These are phyloP conservation scores for Chaetomium cochliodes DNA, from an alignment of 495 filamentous ascomycete species.

Conservation along the genomic window DNA sequence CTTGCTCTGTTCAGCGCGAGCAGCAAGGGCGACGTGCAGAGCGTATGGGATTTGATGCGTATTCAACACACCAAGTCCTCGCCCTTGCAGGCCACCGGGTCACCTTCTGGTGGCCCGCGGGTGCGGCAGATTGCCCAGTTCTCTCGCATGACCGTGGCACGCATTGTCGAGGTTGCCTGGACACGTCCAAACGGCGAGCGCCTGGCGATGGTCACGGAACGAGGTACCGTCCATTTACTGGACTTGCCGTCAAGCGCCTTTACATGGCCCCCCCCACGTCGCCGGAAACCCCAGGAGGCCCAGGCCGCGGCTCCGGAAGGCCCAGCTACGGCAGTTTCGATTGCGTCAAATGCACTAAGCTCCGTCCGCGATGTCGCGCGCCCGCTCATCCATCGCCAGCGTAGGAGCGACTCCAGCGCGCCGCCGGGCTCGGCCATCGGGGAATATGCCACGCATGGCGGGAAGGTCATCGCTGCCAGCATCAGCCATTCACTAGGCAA, in stretches of 20 bases:
- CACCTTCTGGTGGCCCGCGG: slow-evolving; percentile 39
- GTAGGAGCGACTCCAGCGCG: slow-evolving; percentile 48
- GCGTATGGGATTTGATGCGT: slow-evolving; percentile 90
- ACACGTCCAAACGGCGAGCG: slow-evolving; percentile 74
- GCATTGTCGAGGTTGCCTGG: slow-evolving; percentile 88
- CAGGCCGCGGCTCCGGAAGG: slow-evolving; percentile 41
- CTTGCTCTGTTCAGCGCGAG: slow-evolving; percentile 83
- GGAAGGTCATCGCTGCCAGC: slow-evolving; percentile 77
- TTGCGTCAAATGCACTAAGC: slow-evolving; percentile 61
- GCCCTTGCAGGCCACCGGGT: slow-evolving; percentile 44
- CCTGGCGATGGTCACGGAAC: slow-evolving; percentile 81
- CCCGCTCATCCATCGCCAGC: slow-evolving; percentile 50
- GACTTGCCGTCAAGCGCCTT: slow-evolving; percentile 81
- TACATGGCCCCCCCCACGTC: slow-evolving; percentile 83
- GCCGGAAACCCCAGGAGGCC: slow-evolving; percentile 48
- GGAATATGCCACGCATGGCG: slow-evolving; percentile 66
- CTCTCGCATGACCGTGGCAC: slow-evolving; percentile 84
- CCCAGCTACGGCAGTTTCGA: slow-evolving; percentile 50
- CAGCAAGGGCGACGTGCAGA: slow-evolving; percentile 87
- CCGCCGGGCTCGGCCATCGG: slow-evolving; percentile 58
- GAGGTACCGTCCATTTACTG: slow-evolving; percentile 90
- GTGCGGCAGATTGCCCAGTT: slow-evolving; percentile 85
- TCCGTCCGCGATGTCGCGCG: slow-evolving; percentile 60
- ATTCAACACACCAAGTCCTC: slow-evolving; percentile 57
- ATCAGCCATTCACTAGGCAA: slow-evolving; percentile 81